These are phyloP conservation scores for Calonectria hawksworthii DNA, from an alignment of 2,329 filamentous ascomycete genomes.

Conservation along the genomic window DNA sequence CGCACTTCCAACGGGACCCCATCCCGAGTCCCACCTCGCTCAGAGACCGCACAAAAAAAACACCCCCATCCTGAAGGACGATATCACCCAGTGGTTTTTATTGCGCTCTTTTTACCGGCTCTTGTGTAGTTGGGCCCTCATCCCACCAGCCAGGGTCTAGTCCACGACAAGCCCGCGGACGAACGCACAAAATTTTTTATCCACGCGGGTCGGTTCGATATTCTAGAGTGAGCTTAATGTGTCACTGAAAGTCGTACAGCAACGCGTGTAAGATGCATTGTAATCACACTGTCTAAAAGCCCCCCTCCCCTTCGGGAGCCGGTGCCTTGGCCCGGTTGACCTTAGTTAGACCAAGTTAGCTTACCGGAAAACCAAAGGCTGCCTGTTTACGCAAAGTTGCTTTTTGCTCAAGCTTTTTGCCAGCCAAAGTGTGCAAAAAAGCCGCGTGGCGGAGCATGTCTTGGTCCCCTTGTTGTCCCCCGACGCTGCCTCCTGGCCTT, in stretches of 20 bases:
- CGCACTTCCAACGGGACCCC: not conserved
- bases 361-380: not conserved
- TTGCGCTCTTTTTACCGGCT: not conserved
- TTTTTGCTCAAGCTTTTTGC: not conserved
- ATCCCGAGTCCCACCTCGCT: conserved; percentile 13
- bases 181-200: not conserved
- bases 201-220: not conserved
- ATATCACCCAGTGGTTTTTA: not conserved
- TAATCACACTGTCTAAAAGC: not conserved
- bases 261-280: not conserved
- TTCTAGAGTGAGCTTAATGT: not conserved
- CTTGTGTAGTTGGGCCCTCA: not conserved
- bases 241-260: not conserved
- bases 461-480: not conserved
- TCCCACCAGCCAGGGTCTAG: not conserved
- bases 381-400: not conserved
- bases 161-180: not conserved
- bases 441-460: not conserved
- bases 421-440: not conserved
- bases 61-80: not conserved
- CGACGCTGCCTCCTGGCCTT: not conserved
- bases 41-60: not conserved
- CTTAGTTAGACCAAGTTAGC: not conserved
- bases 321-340: not conserved
- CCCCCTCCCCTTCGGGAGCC: not conserved